A percentile compares a stretch with the other conserved stretches of the same genome.
Conservation (phyloP, 1,284 basidiomycete genomes). For the Marasmius sp. region DNA sequence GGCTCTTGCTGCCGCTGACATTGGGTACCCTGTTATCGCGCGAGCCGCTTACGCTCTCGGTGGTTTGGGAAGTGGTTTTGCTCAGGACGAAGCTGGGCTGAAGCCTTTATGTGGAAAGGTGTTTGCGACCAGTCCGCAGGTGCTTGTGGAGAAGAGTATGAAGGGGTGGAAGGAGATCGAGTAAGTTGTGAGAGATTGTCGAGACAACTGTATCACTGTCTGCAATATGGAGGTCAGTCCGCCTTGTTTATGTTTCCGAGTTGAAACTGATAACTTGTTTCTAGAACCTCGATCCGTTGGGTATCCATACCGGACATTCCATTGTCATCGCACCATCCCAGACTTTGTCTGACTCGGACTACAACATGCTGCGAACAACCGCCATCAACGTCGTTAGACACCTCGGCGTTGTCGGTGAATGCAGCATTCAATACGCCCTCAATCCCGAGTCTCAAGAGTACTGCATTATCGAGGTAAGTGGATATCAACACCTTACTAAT, state of each 20-base stretch:
- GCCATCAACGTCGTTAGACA: slow-evolving; percentile 98
- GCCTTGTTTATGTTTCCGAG: not conserved
- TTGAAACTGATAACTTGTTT: not conserved
- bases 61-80: slow-evolving; percentile 94
- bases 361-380: slow-evolving; percentile 98
- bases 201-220: slow-evolving; percentile 97
- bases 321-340: slow-evolving; percentile 98
- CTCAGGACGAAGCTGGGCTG: slow-evolving; percentile 86
- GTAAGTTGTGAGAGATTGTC: slow-evolving; percentile 98
- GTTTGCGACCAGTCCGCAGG: slow-evolving; percentile 96
- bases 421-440: slow-evolving; percentile 98
- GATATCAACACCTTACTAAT: not conserved
- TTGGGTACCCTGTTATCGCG: slow-evolving; percentile 97
- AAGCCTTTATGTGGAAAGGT: slow-evolving; percentile 89
- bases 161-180: slow-evolving; percentile 99
- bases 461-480: slow-evolving; percentile 90
- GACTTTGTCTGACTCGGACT: slow-evolving; percentile 95
- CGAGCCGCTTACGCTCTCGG: slow-evolving; percentile 96
- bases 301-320: slow-evolving; percentile 99
- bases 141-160: slow-evolving; percentile 98
- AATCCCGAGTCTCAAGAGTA: slow-evolving; percentile 96
- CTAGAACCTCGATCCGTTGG: slow-evolving; percentile 97
- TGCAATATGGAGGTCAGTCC: slow-evolving; percentile 97
- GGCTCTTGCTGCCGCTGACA: slow-evolving; percentile 76
- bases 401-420: slow-evolving; percentile 96